These are phyloP conservation scores for Penicillium decumbens DNA, from an alignment of 2,329 filamentous ascomycete species.

Conservation along the genomic window DNA sequence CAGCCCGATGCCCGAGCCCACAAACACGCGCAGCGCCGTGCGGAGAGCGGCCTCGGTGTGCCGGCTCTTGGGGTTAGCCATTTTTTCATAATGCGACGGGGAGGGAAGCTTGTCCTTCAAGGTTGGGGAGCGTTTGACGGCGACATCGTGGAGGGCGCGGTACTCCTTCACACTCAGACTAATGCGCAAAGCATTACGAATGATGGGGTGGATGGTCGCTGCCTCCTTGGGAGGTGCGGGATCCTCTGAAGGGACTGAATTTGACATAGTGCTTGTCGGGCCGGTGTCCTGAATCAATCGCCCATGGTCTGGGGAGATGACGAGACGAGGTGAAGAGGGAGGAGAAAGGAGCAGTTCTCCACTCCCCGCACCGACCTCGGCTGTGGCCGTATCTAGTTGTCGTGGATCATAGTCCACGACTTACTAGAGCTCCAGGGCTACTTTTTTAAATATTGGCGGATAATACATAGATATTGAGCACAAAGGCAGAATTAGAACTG, in stretches of 20 bases:
- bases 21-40: constrained; percentile 66
- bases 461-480: no score
- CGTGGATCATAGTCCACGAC: no score
- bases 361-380: constrained; percentile 8
- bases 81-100: constrained; percentile 50
- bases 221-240: constrained; percentile 4
- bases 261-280: constrained; percentile 22
- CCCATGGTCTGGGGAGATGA: constrained; percentile 4
- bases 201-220: constrained; percentile 59
- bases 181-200: constrained; percentile 82
- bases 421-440: no score
- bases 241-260: constrained; percentile 10
- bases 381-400: neutral
- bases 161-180: constrained; percentile 82
- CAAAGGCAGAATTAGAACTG: no score
- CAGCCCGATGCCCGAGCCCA: constrained; percentile 58
- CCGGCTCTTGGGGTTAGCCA: constrained; percentile 54
- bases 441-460: no score
- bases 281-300: constrained; percentile 5
- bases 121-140: constrained; percentile 66
- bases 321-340: neutral
- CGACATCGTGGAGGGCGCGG: constrained; percentile 73
- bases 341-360: constrained; percentile 5
- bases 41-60: constrained; percentile 67
- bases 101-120: constrained; percentile 52